A percentile compares a stretch with the other conserved stretches of the same genome.
These are phyloP conservation scores for Rubia tinctorum DNA, from an alignment of 305 asterid species.

Conservation along the genomic window DNA sequence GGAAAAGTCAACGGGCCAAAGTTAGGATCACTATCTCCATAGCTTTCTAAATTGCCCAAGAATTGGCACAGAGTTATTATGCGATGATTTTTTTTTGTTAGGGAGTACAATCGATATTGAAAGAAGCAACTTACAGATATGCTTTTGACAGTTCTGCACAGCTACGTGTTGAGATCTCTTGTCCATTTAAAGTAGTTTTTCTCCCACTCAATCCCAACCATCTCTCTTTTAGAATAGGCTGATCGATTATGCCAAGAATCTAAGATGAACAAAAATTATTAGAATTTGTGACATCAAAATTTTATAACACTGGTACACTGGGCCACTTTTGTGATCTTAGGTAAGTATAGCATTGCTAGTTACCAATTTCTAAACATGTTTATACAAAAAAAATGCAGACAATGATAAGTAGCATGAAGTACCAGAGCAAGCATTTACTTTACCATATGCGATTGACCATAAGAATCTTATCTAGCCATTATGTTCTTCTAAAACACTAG, in stretches of 20 bases:
- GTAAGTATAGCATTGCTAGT: no score
- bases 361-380: no score
- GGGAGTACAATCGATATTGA: not conserved
- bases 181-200: slow-evolving; percentile 73
- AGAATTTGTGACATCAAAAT: no score
- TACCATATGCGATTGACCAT: no score
- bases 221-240: slow-evolving; percentile 90
- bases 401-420: no score
- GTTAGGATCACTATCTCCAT: not conserved
- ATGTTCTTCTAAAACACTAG: no score
- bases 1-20: slow-evolving; percentile 10
- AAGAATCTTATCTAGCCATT: no score
- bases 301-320: no score
- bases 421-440: no score
- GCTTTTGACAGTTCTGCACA: slow-evolving; percentile 82
- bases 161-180: slow-evolving; percentile 62
- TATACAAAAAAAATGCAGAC: no score
- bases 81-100: not conserved
- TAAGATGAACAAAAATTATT: no score
- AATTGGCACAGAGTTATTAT: slow-evolving; percentile 1
- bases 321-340: no score
- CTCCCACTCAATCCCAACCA: slow-evolving; percentile 84
- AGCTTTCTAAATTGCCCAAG: not conserved
- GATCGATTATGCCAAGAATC: slow-evolving; percentile 96
- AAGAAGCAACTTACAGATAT: slow-evolving; percentile 59